Evolutionary conservation across 164 flowering plant genomes (phyloP).

Genomic region (Dillenia suffruticosa): DNA sequence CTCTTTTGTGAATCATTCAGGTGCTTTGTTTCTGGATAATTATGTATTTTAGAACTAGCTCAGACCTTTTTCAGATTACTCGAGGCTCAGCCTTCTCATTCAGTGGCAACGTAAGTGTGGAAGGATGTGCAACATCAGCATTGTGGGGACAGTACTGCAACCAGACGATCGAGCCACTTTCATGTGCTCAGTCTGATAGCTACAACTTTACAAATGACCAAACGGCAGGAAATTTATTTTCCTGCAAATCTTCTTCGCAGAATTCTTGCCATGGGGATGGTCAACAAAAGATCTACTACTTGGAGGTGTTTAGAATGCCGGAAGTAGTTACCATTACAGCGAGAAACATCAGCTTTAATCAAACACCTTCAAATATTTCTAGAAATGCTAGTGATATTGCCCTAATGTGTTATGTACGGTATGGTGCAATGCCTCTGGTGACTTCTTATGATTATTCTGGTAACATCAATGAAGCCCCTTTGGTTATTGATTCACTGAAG

Average conservation of each 20-base stretch:
- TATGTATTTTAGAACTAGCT: too few species aligned
- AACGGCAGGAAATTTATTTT: slow-evolving; percentile 23
- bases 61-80: slow-evolving; percentile 50
- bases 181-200: slow-evolving; percentile 42
- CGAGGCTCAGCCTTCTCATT: slow-evolving; percentile 61
- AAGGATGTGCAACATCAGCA: slow-evolving; percentile 57
- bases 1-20: too few species aligned
- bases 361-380: slow-evolving; percentile 19
- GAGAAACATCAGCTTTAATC: slow-evolving; percentile 26
- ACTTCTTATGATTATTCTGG: slow-evolving; percentile 51
- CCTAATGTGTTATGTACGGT: slow-evolving; percentile 63
- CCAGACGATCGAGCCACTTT: slow-evolving; percentile 53
- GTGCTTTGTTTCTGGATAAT: too few species aligned
- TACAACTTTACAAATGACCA: slow-evolving; percentile 19
- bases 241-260: slow-evolving; percentile 40
- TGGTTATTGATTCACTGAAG: slow-evolving; percentile 55
- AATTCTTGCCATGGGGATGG: slow-evolving; percentile 40
- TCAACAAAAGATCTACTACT: slow-evolving; percentile 41
- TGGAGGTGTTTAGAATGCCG: slow-evolving; percentile 45
- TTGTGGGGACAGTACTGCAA: slow-evolving; percentile 79
- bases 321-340: slow-evolving; percentile 44
- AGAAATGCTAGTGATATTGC: slow-evolving; percentile 19
- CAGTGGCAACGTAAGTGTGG: slow-evolving; percentile 61
- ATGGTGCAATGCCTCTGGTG: slow-evolving; percentile 61
- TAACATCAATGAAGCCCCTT: slow-evolving; percentile 36